Conservation (phyloP, 2,329 filamentous ascomycete genomes). For the Penicillium psychrosexuale region DNA sequence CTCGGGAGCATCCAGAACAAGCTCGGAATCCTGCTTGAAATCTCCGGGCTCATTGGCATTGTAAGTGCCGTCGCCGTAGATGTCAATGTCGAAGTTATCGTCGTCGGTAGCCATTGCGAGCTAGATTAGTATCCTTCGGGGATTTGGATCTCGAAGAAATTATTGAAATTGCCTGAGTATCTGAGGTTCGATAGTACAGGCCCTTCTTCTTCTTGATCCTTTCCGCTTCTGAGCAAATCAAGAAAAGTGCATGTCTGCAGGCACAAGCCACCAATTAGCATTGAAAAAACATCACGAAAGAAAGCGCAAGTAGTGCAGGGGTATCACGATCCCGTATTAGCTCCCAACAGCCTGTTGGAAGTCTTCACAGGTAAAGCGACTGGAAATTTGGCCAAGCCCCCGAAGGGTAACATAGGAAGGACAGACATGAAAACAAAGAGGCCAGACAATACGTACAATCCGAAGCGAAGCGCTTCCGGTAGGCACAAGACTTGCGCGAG, state of each 20-base stretch:
- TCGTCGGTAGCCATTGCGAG: constrained; percentile 55
- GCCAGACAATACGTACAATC: constrained; percentile 42
- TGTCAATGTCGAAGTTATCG: constrained; percentile 69
- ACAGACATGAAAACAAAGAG: constrained; percentile 8
- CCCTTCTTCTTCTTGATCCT: constrained; percentile 27
- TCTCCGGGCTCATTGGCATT: constrained; percentile 49
- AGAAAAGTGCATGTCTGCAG: constrained; percentile 46
- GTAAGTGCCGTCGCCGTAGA: constrained; percentile 61
- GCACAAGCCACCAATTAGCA: constrained; percentile 40
- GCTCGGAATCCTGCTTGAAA: constrained; percentile 40
- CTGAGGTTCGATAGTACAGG: constrained; percentile 37
- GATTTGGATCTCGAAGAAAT: constrained; percentile 25
- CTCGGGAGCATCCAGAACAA: constrained; percentile 40
- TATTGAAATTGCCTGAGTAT: constrained; percentile 37
- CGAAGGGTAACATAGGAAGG: constrained; percentile 9
- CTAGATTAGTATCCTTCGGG: constrained; percentile 26
- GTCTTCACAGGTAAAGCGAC: constrained; percentile 2
- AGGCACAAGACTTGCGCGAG: constrained; percentile 11
- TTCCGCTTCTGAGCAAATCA: constrained; percentile 32
- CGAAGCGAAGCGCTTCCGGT: constrained; percentile 24
- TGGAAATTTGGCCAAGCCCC: constrained; percentile 10
- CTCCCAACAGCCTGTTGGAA: background rate
- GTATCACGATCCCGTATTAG: background rate
- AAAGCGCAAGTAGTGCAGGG: background rate
- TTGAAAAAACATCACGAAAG: constrained; percentile 17